phyloP scores from a whole-genome alignment of 441 rosid genomes.

The Macaranga tanarius region DNA sequence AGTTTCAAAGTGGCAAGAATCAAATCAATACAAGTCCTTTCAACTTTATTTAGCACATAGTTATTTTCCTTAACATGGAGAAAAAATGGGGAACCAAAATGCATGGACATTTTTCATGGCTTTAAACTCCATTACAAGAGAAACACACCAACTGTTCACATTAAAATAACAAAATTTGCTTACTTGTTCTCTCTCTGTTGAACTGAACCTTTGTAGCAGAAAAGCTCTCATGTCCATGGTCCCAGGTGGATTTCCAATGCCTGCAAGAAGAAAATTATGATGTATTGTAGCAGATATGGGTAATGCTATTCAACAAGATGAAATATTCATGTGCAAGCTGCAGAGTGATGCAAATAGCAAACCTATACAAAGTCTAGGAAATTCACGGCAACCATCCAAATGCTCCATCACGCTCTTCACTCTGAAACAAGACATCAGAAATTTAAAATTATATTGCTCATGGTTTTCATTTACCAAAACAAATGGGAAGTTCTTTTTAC shows the following conservation, averaged over 20 bases:
- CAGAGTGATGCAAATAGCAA: conserved; percentile 18
- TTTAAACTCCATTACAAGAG: not conserved
- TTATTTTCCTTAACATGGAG: not conserved
- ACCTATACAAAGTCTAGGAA: conserved; percentile 85
- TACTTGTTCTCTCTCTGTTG: conserved; percentile 67
- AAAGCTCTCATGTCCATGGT: conserved; percentile 91
- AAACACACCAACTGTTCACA: not conserved
- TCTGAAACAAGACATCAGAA: conserved; percentile 39
- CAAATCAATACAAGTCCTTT: not conserved
- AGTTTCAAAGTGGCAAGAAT: not conserved
- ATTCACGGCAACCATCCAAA: conserved; percentile 67
- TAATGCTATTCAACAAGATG: not conserved
- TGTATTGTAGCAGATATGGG: not conserved
- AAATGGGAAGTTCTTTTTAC: not conserved
- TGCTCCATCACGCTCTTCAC: conserved; percentile 75
- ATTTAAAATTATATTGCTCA: conserved; percentile 3
- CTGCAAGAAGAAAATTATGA: conserved; percentile 34
- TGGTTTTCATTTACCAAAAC: conserved; percentile 7
- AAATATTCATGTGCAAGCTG: not conserved
- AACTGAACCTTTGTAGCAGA: conserved; percentile 80
- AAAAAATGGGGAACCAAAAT: not conserved
- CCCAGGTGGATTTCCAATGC: conserved; percentile 91
- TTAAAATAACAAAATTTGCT: conserved; percentile 5
- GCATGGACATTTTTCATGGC: not conserved
- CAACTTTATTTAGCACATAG: not conserved